These are phyloP conservation scores for Diplodia seriata DNA, from an alignment of 2,329 filamentous ascomycete species.

Conservation along the genomic window DNA sequence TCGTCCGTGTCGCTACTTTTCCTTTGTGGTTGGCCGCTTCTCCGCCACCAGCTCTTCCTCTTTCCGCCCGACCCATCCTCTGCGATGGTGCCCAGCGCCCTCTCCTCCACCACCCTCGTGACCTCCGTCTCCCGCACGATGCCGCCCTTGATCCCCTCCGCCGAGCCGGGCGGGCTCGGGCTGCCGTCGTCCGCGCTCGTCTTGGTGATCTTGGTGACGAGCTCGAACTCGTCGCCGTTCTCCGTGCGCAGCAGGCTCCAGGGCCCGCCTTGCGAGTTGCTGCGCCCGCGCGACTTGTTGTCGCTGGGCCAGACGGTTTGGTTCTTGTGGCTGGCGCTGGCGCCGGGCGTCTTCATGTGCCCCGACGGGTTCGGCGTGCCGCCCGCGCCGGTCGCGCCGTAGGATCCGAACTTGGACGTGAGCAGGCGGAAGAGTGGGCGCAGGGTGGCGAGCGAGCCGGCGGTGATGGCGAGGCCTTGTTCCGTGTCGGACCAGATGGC, in stretches of 20 bases:
- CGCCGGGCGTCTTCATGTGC: not conserved
- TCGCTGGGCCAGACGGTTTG: slow-evolving; percentile 21
- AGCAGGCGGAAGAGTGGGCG: slow-evolving; percentile 44
- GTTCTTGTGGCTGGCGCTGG: not conserved
- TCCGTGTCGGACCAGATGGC: slow-evolving; percentile 49
- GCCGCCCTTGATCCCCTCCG: not conserved
- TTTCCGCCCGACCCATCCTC: not conserved
- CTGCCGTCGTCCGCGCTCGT: not conserved
- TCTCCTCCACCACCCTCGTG: not conserved
- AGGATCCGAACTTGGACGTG: slow-evolving; percentile 6
- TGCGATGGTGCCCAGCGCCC: not conserved
- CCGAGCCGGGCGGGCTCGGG: not conserved
- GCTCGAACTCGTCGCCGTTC: slow-evolving; percentile 14
- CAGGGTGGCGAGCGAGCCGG: slow-evolving; percentile 47
- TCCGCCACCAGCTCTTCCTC: slow-evolving; percentile 21
- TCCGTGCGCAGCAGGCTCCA: slow-evolving; percentile 23
- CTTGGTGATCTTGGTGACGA: slow-evolving; percentile 19
- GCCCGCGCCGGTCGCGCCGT: not conserved
- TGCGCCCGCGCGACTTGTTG: slow-evolving; percentile 7
- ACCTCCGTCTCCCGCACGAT: slow-evolving; percentile 3
- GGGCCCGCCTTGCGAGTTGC: slow-evolving; percentile 1
- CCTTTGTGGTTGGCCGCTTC: not conserved
- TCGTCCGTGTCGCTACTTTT: slow-evolving; percentile 1
- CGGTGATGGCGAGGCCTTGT: slow-evolving; percentile 47
- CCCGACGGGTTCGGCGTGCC: slow-evolving; percentile 12